Conservation (phyloP, 805 yeast genomes). For the Spathaspora boniae region DNA sequence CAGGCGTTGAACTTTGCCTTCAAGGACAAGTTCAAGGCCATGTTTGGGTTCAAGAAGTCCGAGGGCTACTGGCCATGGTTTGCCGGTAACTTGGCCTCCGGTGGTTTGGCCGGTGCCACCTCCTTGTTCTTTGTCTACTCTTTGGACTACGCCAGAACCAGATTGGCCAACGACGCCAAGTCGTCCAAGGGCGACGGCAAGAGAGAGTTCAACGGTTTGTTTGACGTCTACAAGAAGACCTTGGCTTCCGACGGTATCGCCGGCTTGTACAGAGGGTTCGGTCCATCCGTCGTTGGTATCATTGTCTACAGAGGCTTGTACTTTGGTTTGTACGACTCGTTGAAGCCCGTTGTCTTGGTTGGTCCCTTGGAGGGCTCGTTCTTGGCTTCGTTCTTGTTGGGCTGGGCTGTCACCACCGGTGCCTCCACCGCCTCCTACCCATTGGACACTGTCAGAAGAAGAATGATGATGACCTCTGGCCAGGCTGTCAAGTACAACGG, state of each 20-base stretch:
- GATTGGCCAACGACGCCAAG: conserved; percentile 98
- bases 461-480: conserved; percentile 99
- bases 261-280: conserved; percentile 99
- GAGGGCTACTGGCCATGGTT: conserved; percentile 93
- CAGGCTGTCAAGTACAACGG: conserved; percentile 96
- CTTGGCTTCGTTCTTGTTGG: conserved; percentile 93
- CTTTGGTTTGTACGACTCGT: conserved; percentile 96
- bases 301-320: conserved; percentile 98
- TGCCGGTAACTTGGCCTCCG: conserved; percentile 97
- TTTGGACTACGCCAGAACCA: conserved; percentile 96
- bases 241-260: conserved; percentile 94
- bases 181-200: conserved; percentile 80
- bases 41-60: conserved; percentile 96
- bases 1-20: conserved; percentile 98
- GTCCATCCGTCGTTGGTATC: conserved; percentile 96
- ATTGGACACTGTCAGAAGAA: conserved; percentile 98
- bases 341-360: conserved; percentile 90
- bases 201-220: conserved; percentile 95
- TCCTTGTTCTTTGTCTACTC: conserved; percentile 92
- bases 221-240: conserved; percentile 96
- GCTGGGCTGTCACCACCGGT: conserved; percentile 98
- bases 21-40: conserved; percentile 93
- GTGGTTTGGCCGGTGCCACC: conserved; percentile 98
- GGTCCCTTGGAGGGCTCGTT: conserved; percentile 94
- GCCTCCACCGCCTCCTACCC: conserved; percentile 99